Base-by-base conservation (phyloP, 2,329 filamentous ascomycete species). In the Fusarium sp. region DNA sequence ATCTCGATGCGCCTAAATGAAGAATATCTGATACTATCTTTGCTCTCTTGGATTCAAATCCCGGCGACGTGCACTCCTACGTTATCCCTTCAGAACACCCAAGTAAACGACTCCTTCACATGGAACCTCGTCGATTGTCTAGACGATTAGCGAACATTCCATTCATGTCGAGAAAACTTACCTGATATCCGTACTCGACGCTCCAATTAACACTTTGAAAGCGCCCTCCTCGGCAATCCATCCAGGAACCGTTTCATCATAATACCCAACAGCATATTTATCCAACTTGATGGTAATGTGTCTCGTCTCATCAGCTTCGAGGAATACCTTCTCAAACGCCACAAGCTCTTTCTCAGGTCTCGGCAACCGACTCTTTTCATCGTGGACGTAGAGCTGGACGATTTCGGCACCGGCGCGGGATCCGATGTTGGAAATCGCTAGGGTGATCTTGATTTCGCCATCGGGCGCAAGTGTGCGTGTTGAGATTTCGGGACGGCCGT, bases 261-360 rank as follows among this genome's bases (percentile, higher is more conserved):
- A 92, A 79, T 92, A 92, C 12, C 86, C 86, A 4, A 85, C 85
- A 2, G 86, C 85, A 65, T 86, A 83, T 77, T 85, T 86, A 70
- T 87, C 85, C 13, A 88, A 71, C 18, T 73, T 70, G 7, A 87
- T 79, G 13, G 80, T 79, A 37, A 87, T 77, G 64, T 87, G 85
- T 70, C 81, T 84, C 1, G 85, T 88, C 81, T 88, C 85, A 7
- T 88, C 89, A 3, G 85, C 82, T 46, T 87, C 83, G 6, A 93
- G 79, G 53, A 81, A 84, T 0, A 92, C 85, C 79, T 92, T 93
- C 63, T 87, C 86, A 75, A 93, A 93, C 0, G 89, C 90, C 37
- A 90, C 89, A 2, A 93, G 83, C 79, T 93, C 91, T 80, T 93
- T 93, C 72, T 89, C 87, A 0, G 91, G 91, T 26, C 91, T 83